Percentiles rank a stretch among this genome's conserved stretches.
phyloP scores from a whole-genome alignment of 176 grass and related monocot genomes.

The maize (Zea mays) region DNA sequence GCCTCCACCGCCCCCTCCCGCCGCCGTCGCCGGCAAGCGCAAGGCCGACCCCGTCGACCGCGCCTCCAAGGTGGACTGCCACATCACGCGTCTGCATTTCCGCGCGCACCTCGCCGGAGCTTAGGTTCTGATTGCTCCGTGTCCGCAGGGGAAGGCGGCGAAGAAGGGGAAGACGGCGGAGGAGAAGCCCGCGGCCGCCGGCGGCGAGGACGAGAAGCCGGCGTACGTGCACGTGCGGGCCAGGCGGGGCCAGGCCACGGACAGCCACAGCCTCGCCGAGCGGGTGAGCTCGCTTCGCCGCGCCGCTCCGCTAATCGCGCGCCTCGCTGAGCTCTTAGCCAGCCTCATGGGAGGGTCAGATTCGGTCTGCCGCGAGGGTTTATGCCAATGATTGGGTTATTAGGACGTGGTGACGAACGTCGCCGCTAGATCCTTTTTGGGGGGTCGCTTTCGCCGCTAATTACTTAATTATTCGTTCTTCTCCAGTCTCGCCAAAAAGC shows the following conservation, averaged over 20 bases:
- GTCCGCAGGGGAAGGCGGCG: conserved; percentile 40
- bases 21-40: conserved; percentile 36
- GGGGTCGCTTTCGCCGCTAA: conserved; percentile 16
- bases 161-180: conserved; percentile 63
- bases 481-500: background rate
- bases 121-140: background rate
- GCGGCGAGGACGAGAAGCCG: conserved; percentile 59
- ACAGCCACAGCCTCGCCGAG: conserved; percentile 90
- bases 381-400: conserved; percentile 51
- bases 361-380: background rate
- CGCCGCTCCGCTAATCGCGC: too few species aligned
- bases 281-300: conserved; percentile 43
- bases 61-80: conserved; percentile 28
- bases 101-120: too few species aligned
- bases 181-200: conserved; percentile 30
- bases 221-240: conserved; percentile 83
- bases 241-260: conserved; percentile 69
- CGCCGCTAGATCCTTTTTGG: conserved; percentile 20
- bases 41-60: conserved; percentile 36
- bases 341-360: too few species aligned
- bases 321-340: too few species aligned
- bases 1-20: background rate
- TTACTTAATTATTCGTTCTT: conserved; percentile 33
- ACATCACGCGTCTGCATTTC: background rate
- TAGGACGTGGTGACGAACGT: conserved; percentile 35